A percentile compares a stretch with the other conserved stretches of the same genome.
Conservation (phyloP, 768 basidiomycete species). For the Lactifluus echinatus region DNA sequence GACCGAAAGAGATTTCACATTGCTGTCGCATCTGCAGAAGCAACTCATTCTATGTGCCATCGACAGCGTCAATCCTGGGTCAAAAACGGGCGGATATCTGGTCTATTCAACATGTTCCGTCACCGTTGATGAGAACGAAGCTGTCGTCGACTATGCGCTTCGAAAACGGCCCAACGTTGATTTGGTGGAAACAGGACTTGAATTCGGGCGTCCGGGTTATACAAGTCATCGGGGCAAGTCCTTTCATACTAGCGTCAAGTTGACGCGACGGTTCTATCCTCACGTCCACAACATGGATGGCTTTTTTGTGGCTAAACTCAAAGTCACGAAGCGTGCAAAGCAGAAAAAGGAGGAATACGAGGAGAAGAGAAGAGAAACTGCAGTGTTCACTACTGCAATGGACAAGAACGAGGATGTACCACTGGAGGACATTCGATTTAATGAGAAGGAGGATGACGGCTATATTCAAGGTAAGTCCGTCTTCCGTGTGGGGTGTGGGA, state of each 20-base stretch:
- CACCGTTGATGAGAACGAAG: conserved; percentile 96
- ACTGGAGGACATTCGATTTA: conserved; percentile 25
- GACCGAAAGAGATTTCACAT: conserved; percentile 92
- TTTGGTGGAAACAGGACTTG: conserved; percentile 86
- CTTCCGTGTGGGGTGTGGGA: no score
- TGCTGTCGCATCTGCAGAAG: conserved; percentile 96
- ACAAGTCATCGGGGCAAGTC: conserved; percentile 84
- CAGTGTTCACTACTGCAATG: no score
- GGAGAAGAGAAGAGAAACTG: conserved; percentile 18
- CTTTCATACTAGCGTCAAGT: conserved; percentile 67
- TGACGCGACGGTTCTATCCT: conserved; percentile 89
- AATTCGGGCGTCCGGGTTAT: conserved; percentile 90
- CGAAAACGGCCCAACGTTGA: conserved; percentile 88
- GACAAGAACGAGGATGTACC: conserved; percentile 25
- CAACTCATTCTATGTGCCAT: conserved; percentile 97
- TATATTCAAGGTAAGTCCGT: conserved; percentile 68
- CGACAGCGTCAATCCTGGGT: conserved; percentile 86
- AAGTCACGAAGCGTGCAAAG: conserved; percentile 75
- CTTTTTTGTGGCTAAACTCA: conserved; percentile 98
- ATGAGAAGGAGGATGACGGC: conserved; percentile 37
- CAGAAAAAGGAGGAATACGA: conserved; percentile 28
- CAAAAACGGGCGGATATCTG: conserved; percentile 85
- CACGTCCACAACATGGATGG: conserved; percentile 99
- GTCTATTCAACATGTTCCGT: conserved; percentile 99
- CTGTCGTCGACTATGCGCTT: conserved; percentile 95